Base-by-base conservation (phyloP, 495 filamentous ascomycete genomes). In the Glarea lozoyensis region DNA sequence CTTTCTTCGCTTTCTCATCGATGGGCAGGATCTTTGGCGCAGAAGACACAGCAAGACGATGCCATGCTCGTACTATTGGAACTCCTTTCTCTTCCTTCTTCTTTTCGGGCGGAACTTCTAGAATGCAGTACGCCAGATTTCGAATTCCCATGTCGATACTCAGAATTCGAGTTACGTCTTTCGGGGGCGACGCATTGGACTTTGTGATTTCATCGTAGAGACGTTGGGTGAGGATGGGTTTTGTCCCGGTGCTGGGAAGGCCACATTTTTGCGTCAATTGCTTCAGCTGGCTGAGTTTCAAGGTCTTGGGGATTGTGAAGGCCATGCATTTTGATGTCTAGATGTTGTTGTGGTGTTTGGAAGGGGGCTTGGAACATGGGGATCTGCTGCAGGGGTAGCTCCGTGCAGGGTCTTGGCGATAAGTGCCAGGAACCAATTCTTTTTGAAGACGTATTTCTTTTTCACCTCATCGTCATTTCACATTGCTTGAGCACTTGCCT, bases 141-240 rank as follows among this genome's bases (percentile, higher is more conserved):
- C 76, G 75, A 53, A 96, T 80, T 32, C 88, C 86, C 74, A 95
- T 79, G 62, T 95, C 86, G 53, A 92, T 82, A 57, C 86, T 88
- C 17, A 96, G 58, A 37, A 97, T 73, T 21, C 70, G 49, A 11
- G 42, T 51, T 21, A 35, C 37, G 12, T 21, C 19, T 22, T 39
- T 7, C 16, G 22, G 19, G 16, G 4, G 32, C 25, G 38, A 15
- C 4, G 11, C 20, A 9, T 25, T 18, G 40, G 42, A 7, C 21
- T 13, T 11, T 11, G 36, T 10, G 37, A 57, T 43, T 37, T 54
- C 55, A 49, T 55, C 21, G 25, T 27, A 16, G 11, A 58, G 46
- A n/a, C 52, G 55, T 13, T 24, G 18, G 9, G 32, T 48, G 38
- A 58, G 52, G 40, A 53, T 35, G n/a, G 52, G 31, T 34, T 58